A percentile compares a stretch with the other conserved stretches of the same genome.
Evolutionary conservation across 2,329 filamentous ascomycete genomes (phyloP).

Genomic region (Ampelomyces quisqualis): DNA sequence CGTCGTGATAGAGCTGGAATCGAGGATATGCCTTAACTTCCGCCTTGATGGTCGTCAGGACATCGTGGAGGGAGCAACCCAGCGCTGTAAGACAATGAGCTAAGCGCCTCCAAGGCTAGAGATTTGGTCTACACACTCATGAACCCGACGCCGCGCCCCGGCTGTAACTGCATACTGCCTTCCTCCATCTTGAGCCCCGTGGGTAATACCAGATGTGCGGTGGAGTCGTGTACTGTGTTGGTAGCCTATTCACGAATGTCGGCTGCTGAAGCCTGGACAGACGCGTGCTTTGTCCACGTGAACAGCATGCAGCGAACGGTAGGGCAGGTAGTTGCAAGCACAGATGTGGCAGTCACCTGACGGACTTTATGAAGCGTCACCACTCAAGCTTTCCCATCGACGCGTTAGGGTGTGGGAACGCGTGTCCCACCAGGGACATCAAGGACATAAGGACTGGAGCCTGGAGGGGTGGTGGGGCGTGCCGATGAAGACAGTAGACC

Average conservation of each 20-base stretch:
- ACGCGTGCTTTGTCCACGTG: slow-evolving; percentile 34
- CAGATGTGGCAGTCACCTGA: too few species aligned
- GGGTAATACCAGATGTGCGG: not conserved
- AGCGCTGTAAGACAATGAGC: slow-evolving; percentile 60
- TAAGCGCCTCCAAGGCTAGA: not conserved
- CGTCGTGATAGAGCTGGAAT: slow-evolving; percentile 79
- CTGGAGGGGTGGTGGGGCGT: slow-evolving; percentile 21
- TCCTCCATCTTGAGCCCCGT: slow-evolving; percentile 31
- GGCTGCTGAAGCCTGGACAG: slow-evolving; percentile 2
- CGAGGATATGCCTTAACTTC: slow-evolving; percentile 80
- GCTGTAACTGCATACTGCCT: slow-evolving; percentile 32
- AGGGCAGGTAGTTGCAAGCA: too few species aligned
- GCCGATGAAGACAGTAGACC: slow-evolving; percentile 2
- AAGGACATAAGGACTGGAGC: too few species aligned
- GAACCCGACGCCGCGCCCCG: slow-evolving; percentile 41
- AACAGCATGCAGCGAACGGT: slow-evolving; percentile 7
- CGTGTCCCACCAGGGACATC: too few species aligned
- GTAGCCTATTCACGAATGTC: slow-evolving; percentile 11
- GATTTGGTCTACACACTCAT: slow-evolving; percentile 35
- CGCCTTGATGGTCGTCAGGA: slow-evolving; percentile 82
- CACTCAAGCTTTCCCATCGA: too few species aligned
- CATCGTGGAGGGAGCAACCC: slow-evolving; percentile 86
- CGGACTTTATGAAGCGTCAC: not conserved
- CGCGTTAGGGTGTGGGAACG: too few species aligned
- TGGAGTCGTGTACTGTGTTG: not conserved